Base-by-base conservation (phyloP, 441 rosid genomes). In the Manihot esculenta region DNA sequence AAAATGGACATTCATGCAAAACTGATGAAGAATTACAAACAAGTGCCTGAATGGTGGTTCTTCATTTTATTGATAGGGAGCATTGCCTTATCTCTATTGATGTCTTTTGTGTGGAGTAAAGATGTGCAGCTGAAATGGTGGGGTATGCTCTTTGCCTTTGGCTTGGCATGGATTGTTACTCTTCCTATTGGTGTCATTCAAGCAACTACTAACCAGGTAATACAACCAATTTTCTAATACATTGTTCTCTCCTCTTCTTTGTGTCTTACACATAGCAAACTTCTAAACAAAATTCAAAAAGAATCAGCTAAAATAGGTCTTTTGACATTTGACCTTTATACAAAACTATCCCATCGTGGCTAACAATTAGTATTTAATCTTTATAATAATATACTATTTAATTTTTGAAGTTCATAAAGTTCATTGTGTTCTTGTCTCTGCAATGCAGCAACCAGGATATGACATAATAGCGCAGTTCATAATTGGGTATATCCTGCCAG, bases 151-250 rank as follows among this genome's bases (percentile, higher is more conserved):
- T 88, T 95, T 73, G 98, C 98, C 56, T 93, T 93, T 72, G 85
- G 58, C 45, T 69, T 93, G 83, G 99, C 98, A 58, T 95, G 86
- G 80, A 17, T 95, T 30, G 98, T 95, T 65, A 95, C 99, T 12
- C 94, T 95, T 70, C 99, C 99, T 9, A 91, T 95, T 13, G 99
- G 99, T n/a, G 95, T 95, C 79, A 95, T 95, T 84, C 99, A 95
- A 81, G 99, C 99, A 63, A 95, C 99, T 47, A 95, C 98, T 20
- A 95, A 95, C 80, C 99, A 95, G 94, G 99, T 89, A 76, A 50
- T 7, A 10, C 65, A 2, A 54, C 26, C 30, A 14, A 8, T 14
- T n/a, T 26, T 27, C 45, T 21, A 6, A 23, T 30, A 17, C 48
- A 24, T 27, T 17, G 17, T 17, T 11, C 18, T 70, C 35, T 54